Base-by-base conservation (phyloP, 2,329 filamentous ascomycete genomes). In the Herpotrichia juniperi region DNA sequence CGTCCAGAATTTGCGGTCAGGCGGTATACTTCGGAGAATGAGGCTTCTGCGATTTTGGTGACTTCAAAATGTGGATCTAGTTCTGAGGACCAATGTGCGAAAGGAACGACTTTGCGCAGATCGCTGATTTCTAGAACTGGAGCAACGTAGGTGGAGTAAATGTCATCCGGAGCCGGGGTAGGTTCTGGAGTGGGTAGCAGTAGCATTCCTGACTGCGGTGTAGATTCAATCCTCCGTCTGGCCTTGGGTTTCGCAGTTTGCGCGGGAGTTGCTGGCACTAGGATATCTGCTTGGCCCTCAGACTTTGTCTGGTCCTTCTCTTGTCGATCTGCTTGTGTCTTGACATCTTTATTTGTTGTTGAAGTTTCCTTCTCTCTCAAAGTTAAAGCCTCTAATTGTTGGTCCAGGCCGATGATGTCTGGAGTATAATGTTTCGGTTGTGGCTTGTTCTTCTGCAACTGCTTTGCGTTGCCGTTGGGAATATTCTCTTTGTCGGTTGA, bases 1-100 rank as follows among this genome's bases (percentile, higher is more conserved):
- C 59, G 50, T 35, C 59, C 50, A 21, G 53, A 57, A 34, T 67
- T 64, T 2, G 77, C 66, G 7, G 75, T 78, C 53, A 87, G 72
- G 11, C 84, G 82, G 66, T 87, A 87, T 2, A 88, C 85, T 63
- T 87, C 85, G 48, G 83, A 84, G 62, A 86, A 88, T 1, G 84
- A 86, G 1, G 86, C 86, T 67, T 88, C 85, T 8, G 84, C 85
- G 30, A 88, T 81, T 59, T 88, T 88, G 8, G 76, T 74, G 34
- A 87, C 77, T 31, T 77, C 65, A 56, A 82, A 81, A 51, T 76
- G 69, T 5, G 68, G 63, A 12, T 73, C 70, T 10, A 81, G 66
- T 42, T 72, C 64, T 4, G 67, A 57, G 14, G 76, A 69, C 76
- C 77, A 80, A n/a, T 68, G 57, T 3, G 66, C 55, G 51, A 80